Evolutionary conservation across 345 rosid genomes (phyloP).

Genomic region (Hevea brasiliensis): DNA sequence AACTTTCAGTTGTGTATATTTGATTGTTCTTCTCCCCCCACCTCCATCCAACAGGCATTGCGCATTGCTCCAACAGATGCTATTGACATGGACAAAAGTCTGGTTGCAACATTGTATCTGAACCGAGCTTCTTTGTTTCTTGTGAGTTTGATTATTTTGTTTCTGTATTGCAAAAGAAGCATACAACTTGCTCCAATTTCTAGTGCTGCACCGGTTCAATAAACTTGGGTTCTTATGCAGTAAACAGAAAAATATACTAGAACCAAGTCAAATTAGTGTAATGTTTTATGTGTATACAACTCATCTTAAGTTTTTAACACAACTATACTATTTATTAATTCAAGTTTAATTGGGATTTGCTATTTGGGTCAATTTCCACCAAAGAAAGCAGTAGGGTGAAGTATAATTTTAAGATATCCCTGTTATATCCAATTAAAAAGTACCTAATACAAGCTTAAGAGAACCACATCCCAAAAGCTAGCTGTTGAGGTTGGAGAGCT

Average conservation of each 20-base stretch:
- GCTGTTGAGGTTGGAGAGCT: no score
- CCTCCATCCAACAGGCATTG: conserved; percentile 46
- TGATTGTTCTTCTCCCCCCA: background rate
- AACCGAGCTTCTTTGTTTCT: conserved; percentile 69
- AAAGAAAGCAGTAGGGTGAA: background rate
- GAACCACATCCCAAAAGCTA: no score
- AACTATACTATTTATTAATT: background rate
- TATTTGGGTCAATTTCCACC: background rate
- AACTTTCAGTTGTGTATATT: background rate
- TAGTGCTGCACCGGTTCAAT: background rate
- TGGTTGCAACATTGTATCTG: conserved; percentile 64
- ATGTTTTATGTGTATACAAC: background rate
- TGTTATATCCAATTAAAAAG: background rate
- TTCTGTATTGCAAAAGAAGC: background rate
- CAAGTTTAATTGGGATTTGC: background rate
- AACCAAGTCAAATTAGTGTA: background rate
- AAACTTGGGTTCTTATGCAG: background rate
- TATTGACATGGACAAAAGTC: conserved; percentile 56
- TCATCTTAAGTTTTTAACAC: background rate
- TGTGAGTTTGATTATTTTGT: conserved; percentile 27
- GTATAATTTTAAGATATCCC: background rate
- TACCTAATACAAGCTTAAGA: no score
- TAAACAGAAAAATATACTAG: background rate
- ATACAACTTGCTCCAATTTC: background rate
- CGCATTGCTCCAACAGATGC: conserved; percentile 62